phyloP scores from a whole-genome alignment of 192 early-diverging fungal genomes.

The Coemansia guatemalensis region DNA sequence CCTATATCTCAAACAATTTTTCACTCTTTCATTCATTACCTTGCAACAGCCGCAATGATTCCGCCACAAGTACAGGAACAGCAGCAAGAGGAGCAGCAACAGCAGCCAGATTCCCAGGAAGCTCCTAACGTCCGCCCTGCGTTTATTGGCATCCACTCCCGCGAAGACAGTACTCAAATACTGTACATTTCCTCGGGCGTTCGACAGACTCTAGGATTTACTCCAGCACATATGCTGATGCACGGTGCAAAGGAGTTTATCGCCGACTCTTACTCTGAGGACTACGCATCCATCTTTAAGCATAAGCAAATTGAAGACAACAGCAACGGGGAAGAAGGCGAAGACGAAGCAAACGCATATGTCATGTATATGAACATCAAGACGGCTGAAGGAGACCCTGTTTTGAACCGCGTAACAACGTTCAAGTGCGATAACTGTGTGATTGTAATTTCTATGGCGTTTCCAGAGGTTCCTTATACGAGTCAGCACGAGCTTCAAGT shows the following conservation, averaged over 20 bases:
- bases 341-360: constrained; percentile 43
- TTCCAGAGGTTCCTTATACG: constrained; percentile 39
- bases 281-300: constrained; percentile 30
- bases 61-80: background rate
- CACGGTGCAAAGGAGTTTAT: constrained; percentile 37
- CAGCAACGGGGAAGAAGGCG: constrained; percentile 24
- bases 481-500: constrained; percentile 35
- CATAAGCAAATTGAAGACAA: constrained; percentile 11
- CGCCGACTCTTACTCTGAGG: constrained; percentile 26
- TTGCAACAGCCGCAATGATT: background rate
- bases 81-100: constrained; percentile 2
- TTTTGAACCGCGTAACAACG: constrained; percentile 30
- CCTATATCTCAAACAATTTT: background rate
- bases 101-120: background rate
- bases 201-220: constrained; percentile 35
- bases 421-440: constrained; percentile 49
- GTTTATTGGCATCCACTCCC: constrained; percentile 42
- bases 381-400: constrained; percentile 13
- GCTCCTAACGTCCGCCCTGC: constrained; percentile 11
- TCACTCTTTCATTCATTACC: background rate
- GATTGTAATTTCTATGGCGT: constrained; percentile 26
- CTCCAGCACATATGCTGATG: constrained; percentile 29
- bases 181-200: constrained; percentile 50
- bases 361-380: constrained; percentile 47
- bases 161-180: constrained; percentile 31